These are phyloP conservation scores for Kwoniella bestiolae DNA, from an alignment of 768 basidiomycete species.

Conservation along the genomic window DNA sequence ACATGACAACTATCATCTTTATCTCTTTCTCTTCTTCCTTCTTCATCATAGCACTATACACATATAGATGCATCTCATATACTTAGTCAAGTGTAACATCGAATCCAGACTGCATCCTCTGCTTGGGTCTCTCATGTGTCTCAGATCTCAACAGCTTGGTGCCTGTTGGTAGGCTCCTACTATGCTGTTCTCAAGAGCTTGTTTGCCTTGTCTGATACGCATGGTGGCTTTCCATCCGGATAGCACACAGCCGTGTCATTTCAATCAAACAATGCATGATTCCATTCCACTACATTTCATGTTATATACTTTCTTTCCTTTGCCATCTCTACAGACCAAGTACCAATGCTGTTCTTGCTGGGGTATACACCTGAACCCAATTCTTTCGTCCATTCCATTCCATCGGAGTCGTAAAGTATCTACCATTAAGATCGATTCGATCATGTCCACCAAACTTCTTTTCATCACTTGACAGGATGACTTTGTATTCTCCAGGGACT, in stretches of 20 bases:
- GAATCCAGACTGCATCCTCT: too few relatives aligned
- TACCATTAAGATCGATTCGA: conserved; percentile 68
- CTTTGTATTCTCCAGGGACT: conserved; percentile 77
- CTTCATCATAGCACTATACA: too few relatives aligned
- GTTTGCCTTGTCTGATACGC: too few relatives aligned
- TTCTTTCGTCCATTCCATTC: conserved; percentile 94
- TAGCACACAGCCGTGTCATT: not conserved
- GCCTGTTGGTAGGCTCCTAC: too few relatives aligned
- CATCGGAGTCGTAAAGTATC: conserved; percentile 78
- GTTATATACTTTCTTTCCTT: not conserved
- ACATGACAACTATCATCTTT: too few relatives aligned
- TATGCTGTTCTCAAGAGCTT: not conserved
- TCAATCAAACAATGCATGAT: not conserved
- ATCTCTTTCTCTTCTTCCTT: too few relatives aligned
- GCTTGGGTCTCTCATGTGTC: too few relatives aligned
- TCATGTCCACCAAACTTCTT: conserved; percentile 86
- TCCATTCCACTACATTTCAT: too few relatives aligned
- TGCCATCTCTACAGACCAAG: conserved; percentile 33
- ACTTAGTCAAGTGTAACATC: too few relatives aligned
- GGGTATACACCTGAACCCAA: conserved; percentile 62
- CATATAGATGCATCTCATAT: too few relatives aligned
- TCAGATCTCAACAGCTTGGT: too few relatives aligned
- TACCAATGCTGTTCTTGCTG: conserved; percentile 49
- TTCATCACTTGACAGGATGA: conserved; percentile 83
- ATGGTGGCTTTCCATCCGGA: not conserved